Percentiles rank a stretch among this genome's conserved stretches.
phyloP scores from a whole-genome alignment of 2,329 filamentous ascomycete genomes.

The Fusarium sp. region DNA sequence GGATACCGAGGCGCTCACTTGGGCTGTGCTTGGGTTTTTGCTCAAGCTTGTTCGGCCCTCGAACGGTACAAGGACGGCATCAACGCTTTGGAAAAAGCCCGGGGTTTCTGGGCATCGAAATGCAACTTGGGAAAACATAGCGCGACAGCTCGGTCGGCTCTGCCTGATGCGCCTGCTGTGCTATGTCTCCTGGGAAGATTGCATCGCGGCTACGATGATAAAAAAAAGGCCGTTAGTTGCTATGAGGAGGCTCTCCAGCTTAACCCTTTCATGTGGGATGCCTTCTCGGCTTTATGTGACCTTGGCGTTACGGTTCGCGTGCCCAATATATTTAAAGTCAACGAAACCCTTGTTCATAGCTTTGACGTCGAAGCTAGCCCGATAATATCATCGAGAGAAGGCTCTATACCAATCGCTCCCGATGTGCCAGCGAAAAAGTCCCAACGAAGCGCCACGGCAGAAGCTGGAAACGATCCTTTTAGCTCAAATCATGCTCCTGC shows the following conservation, averaged over 20 bases:
- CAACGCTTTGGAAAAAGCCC: conserved; percentile 83
- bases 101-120: conserved; percentile 78
- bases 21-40: conserved; percentile 91
- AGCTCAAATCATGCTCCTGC: conserved; percentile 57
- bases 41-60: conserved; percentile 85
- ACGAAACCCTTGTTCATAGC: conserved; percentile 62
- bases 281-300: conserved; percentile 89
- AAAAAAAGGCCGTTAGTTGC: conserved; percentile 83
- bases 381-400: conserved; percentile 54
- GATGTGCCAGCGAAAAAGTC: conserved; percentile 59
- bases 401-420: conserved; percentile 48
- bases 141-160: conserved; percentile 76
- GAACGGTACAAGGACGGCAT: conserved; percentile 86
- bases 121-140: conserved; percentile 86
- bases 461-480: conserved; percentile 63
- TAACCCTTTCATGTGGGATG: conserved; percentile 99
- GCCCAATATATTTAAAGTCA: conserved; percentile 86
- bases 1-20: conserved; percentile 79
- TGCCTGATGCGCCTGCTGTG: conserved; percentile 87
- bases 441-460: conserved; percentile 53
- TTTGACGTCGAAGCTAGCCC: conserved; percentile 55
- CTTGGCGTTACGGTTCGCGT: conserved; percentile 84
- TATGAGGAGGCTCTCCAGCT: conserved; percentile 89
- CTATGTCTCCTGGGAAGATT: conserved; percentile 87
- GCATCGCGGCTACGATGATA: conserved; percentile 83